These are phyloP conservation scores for Lactarius quietus DNA, from an alignment of 768 basidiomycete genomes.

Conservation along the genomic window DNA sequence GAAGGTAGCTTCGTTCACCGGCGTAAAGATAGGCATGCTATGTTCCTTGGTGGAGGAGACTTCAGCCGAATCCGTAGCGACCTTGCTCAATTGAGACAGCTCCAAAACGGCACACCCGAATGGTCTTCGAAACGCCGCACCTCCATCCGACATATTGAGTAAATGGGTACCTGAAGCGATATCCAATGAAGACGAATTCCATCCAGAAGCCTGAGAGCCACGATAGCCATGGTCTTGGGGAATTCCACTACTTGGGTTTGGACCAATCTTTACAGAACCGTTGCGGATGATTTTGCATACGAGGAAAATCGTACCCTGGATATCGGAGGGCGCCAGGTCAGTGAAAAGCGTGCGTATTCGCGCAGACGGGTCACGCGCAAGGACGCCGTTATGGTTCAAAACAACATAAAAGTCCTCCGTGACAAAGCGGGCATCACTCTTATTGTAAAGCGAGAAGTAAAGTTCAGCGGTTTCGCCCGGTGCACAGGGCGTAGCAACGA, in stretches of 20 bases:
- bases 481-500: constrained; percentile 85
- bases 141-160: constrained; percentile 28
- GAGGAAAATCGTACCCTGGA: constrained; percentile 81
- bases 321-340: constrained; percentile 82
- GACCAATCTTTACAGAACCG: constrained; percentile 76
- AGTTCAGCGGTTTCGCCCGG: constrained; percentile 93
- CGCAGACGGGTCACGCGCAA: constrained; percentile 71
- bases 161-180: background rate
- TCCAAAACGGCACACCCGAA: constrained; percentile 97
- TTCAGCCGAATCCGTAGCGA: constrained; percentile 61
- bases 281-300: constrained; percentile 90
- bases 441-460: constrained; percentile 90
- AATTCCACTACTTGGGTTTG: constrained; percentile 46
- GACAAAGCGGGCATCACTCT: constrained; percentile 77
- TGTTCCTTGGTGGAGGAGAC: constrained; percentile 67
- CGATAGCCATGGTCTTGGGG: constrained; percentile 46
- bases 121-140: constrained; percentile 67
- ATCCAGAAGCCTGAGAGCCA: constrained; percentile 50
- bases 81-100: constrained; percentile 67
- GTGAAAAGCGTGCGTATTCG: constrained; percentile 84
- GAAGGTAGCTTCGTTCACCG: constrained; percentile 79
- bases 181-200: constrained; percentile 5
- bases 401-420: constrained; percentile 91
- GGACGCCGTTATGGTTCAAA: constrained; percentile 87
- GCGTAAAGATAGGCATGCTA: constrained; percentile 83